Evolutionary conservation across 805 yeast genomes (phyloP).

Genomic region (Wickerhamomyces mucosus): DNA sequence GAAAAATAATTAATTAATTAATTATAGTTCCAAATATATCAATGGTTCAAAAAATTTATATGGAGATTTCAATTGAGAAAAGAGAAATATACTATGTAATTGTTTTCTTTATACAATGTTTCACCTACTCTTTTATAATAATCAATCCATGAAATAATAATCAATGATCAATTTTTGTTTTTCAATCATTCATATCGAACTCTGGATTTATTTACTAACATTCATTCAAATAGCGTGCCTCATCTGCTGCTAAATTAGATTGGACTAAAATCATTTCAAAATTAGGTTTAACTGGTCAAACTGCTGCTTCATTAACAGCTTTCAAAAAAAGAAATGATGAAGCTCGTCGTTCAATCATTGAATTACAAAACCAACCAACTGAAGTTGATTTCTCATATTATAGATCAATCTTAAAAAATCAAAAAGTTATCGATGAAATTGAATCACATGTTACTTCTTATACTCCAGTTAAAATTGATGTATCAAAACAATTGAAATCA

Average conservation of each 20-base stretch:
- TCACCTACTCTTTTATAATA: too few relatives aligned
- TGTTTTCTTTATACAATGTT: too few relatives aligned
- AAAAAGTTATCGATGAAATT: slow-evolving; percentile 67
- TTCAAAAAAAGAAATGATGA: slow-evolving; percentile 99
- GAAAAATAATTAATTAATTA: too few relatives aligned
- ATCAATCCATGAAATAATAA: too few relatives aligned
- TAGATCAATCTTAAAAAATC: slow-evolving; percentile 74
- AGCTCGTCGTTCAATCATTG: slow-evolving; percentile 75
- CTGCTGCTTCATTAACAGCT: slow-evolving; percentile 78
- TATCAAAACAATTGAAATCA: slow-evolving; percentile 81
- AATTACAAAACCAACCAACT: slow-evolving; percentile 63
- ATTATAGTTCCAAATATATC: too few relatives aligned
- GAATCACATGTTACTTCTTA: slow-evolving; percentile 68
- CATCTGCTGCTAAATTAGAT: slow-evolving; percentile 81
- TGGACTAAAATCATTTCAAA: slow-evolving; percentile 88
- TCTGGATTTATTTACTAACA: too few relatives aligned
- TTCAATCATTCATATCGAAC: too few relatives aligned
- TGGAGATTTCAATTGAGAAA: too few relatives aligned
- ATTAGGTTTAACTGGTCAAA: slow-evolving; percentile 86
- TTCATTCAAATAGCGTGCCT: slow-evolving; percentile 20
- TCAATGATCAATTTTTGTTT: too few relatives aligned
- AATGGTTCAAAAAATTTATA: too few relatives aligned
- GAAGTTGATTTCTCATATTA: slow-evolving; percentile 76
- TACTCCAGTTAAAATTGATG: slow-evolving; percentile 80
- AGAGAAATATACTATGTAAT: too few relatives aligned